phyloP scores from a whole-genome alignment of 2,329 filamentous ascomycete species.

The Pseudogymnoascus verrucosus region DNA sequence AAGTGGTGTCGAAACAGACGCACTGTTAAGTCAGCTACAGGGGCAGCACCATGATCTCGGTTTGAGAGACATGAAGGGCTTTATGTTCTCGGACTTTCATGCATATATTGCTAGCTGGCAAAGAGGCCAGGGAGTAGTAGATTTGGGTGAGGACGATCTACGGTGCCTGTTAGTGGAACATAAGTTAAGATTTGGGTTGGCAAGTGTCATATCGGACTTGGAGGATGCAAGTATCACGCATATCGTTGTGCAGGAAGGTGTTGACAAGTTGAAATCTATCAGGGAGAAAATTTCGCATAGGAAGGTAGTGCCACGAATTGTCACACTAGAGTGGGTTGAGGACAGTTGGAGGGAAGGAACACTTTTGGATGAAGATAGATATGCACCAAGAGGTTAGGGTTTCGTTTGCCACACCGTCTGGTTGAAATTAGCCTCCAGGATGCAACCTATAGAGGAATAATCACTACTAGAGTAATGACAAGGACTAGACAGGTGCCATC shows the following conservation, averaged over 20 bases:
- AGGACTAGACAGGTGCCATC: not conserved
- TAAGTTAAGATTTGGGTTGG: slow-evolving; percentile 62
- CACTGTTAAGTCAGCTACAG: slow-evolving; percentile 48
- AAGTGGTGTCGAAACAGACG: slow-evolving; percentile 34
- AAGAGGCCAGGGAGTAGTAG: slow-evolving; percentile 13
- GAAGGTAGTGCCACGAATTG: slow-evolving; percentile 55
- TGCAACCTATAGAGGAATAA: not conserved
- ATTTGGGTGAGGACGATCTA: slow-evolving; percentile 20
- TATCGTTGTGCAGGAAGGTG: slow-evolving; percentile 48
- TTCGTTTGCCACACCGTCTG: not conserved
- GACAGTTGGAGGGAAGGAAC: slow-evolving; percentile 75
- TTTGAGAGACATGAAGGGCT: slow-evolving; percentile 37
- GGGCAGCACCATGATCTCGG: slow-evolving; percentile 44
- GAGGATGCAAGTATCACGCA: slow-evolving; percentile 59
- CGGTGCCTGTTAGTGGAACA: slow-evolving; percentile 42
- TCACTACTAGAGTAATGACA: not conserved
- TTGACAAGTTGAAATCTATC: slow-evolving; percentile 22
- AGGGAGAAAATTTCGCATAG: slow-evolving; percentile 39
- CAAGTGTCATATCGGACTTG: slow-evolving; percentile 43
- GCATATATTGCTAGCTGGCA: slow-evolving; percentile 33
- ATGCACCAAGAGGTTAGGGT: slow-evolving; percentile 22
- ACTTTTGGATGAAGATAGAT: slow-evolving; percentile 68
- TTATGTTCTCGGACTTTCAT: slow-evolving; percentile 43
- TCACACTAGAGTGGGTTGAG: slow-evolving; percentile 64
- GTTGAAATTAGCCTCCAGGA: not conserved